Base-by-base conservation (phyloP, 1,284 basidiomycete genomes). In the Tylopilus sp. region DNA sequence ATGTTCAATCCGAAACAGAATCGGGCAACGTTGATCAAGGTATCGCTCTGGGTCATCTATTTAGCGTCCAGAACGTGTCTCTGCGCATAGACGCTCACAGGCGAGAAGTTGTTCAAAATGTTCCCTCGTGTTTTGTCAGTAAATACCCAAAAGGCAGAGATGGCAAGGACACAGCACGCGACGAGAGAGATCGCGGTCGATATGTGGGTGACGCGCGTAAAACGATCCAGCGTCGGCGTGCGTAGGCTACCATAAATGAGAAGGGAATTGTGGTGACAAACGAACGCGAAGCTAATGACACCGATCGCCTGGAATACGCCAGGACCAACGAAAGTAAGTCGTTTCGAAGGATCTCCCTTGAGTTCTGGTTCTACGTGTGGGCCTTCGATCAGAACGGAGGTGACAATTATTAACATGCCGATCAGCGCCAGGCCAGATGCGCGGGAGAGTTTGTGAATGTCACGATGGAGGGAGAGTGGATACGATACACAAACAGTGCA, bases 1-100 rank as follows among this genome's bases (percentile, higher is more conserved):
- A 99, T 99, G 73, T 99, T 99, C 56, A 96, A 73, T 6, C 96
- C 96, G 65, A 99, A 98, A 65, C 91, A 94, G 63, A 98, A 92
- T 22, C 95, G 83, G 7, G 96, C 96, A 50, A 98, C 80, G 68
- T 98, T 96, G 72, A 96, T 94, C 52, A 96, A 64, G 25, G 86
- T 83, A 68, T 95, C 91, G 61, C 81, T 77, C 88, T 90, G 60
- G 8, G 9, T 31, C n/a, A 4, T 60, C 29, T 37, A 14, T 14
- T 64, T 17, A 70, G 58, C 10, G 22, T 48, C 43, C 29, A 25
- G 19, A 25, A 47, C 44, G 28, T n/a, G 19, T 22, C n/a, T 19
- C 15, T 24, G 31, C 20, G 45, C 19, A 51, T 8, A 26, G 43
- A 26, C 36, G 49, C 77, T 57, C 63, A 89, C 90, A 44, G 77